Evolutionary conservation across 2,329 filamentous ascomycete genomes (phyloP).

Genomic region (Drechslera avenae): DNA sequence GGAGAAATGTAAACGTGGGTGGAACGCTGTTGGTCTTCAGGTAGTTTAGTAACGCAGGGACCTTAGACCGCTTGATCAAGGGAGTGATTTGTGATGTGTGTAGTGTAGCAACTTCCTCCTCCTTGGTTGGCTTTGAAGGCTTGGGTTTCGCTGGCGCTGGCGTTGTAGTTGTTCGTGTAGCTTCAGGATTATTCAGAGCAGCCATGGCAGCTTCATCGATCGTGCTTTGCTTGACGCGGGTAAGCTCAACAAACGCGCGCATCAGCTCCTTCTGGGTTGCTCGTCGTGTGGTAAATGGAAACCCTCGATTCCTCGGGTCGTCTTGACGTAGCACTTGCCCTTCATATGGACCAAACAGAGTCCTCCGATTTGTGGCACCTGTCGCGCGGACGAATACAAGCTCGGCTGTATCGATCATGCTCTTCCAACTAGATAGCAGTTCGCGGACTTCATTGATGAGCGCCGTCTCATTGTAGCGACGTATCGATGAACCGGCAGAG

Average conservation of each 20-base stretch:
- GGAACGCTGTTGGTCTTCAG: constrained; percentile 75
- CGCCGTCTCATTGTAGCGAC: constrained; percentile 92
- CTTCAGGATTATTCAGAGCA: constrained; percentile 52
- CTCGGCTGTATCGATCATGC: constrained; percentile 80
- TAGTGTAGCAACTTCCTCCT: constrained; percentile 79
- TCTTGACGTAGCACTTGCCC: constrained; percentile 80
- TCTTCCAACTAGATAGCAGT: constrained; percentile 82
- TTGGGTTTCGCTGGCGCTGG: constrained; percentile 51
- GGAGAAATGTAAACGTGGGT: constrained; percentile 76
- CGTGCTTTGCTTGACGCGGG: constrained; percentile 81
- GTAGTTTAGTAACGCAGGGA: constrained; percentile 84
- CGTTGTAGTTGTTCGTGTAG: constrained; percentile 49
- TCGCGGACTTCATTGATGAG: constrained; percentile 85
- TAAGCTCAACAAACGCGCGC: constrained; percentile 92
- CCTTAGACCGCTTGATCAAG: constrained; percentile 85
- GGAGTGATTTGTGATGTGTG: constrained; percentile 91
- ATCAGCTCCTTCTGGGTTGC: constrained; percentile 95
- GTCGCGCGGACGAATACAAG: constrained; percentile 89
- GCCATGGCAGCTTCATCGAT: constrained; percentile 70
- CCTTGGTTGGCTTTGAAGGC: constrained; percentile 70
- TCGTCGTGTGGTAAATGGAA: constrained; percentile 89
- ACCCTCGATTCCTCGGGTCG: constrained; percentile 80
- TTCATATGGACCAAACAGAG: constrained; percentile 89
- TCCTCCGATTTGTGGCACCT: constrained; percentile 82
- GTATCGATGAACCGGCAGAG: constrained; percentile 86